Evolutionary conservation across 257 asterid species (phyloP).

Genomic region (Forsythia viridissima): DNA sequence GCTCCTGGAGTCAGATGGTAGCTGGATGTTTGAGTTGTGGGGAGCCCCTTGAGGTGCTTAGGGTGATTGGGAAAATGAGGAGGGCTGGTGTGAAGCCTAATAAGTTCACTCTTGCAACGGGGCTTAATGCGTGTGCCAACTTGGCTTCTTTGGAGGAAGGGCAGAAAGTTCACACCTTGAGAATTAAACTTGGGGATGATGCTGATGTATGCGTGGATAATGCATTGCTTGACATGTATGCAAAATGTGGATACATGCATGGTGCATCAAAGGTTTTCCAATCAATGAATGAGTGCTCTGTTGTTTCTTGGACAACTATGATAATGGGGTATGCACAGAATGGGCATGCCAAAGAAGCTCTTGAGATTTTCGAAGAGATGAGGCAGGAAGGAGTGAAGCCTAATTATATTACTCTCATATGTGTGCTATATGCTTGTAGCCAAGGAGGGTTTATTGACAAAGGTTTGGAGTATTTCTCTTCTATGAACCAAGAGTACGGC

Average conservation of each 20-base stretch:
- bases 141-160: conserved; percentile 62
- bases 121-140: conserved; percentile 64
- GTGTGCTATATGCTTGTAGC: conserved; percentile 64
- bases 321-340: conserved; percentile 77
- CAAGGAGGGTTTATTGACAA: conserved; percentile 60
- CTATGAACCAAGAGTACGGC: conserved; percentile 54
- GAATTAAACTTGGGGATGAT: conserved; percentile 48
- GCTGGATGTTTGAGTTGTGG: conserved; percentile 61
- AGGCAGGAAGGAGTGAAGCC: conserved; percentile 40
- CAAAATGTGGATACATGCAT: conserved; percentile 67
- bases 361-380: conserved; percentile 61
- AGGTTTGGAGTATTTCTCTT: conserved; percentile 49
- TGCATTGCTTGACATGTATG: conserved; percentile 72
- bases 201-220: conserved; percentile 67
- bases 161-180: conserved; percentile 50
- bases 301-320: conserved; percentile 84
- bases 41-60: conserved; percentile 54
- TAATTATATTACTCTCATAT: conserved; percentile 55
- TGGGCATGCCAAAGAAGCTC: conserved; percentile 54
- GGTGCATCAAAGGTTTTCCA: conserved; percentile 49
- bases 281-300: conserved; percentile 53
- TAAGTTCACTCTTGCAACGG: conserved; percentile 68
- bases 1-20: conserved; percentile 77
- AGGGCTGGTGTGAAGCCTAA: conserved; percentile 55
- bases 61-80: conserved; percentile 57